phyloP scores from a whole-genome alignment of 2,329 filamentous ascomycete species.

The Rhinocladiella mackenziei region DNA sequence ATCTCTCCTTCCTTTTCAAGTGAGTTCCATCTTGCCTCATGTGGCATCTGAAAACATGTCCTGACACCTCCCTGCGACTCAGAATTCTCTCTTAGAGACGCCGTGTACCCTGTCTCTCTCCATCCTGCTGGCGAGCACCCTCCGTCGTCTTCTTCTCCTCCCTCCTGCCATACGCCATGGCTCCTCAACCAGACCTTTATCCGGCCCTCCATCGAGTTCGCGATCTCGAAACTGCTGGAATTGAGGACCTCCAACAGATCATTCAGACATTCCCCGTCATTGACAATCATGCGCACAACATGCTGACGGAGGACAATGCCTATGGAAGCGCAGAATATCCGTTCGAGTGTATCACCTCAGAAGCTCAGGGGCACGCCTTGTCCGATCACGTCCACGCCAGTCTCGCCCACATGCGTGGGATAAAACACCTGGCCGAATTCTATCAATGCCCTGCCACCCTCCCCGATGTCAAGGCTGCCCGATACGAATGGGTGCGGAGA shows the following conservation, averaged over 20 bases:
- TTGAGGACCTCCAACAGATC: constrained; percentile 35
- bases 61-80: too few species aligned
- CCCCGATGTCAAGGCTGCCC: constrained; percentile 50
- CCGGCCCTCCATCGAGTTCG: constrained; percentile 23
- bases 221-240: constrained; percentile 25
- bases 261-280: constrained; percentile 43
- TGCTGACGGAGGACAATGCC: constrained; percentile 36
- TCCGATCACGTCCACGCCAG: constrained; percentile 54
- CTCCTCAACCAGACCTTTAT: constrained; percentile 34
- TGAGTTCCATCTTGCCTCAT: too few species aligned
- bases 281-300: constrained; percentile 48
- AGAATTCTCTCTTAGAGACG: too few species aligned
- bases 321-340: constrained; percentile 37
- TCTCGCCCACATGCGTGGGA: constrained; percentile 66
- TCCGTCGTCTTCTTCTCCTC: constrained; percentile 41
- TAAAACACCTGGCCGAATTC: constrained; percentile 62
- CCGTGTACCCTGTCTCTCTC: too few species aligned
- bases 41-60: too few species aligned
- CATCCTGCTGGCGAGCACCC: neutral
- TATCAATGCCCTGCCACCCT: constrained; percentile 64
- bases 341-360: constrained; percentile 63
- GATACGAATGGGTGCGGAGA: constrained; percentile 45
- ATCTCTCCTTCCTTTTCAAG: too few species aligned
- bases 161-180: constrained; percentile 42
- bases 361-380: constrained; percentile 67